Evolutionary conservation across 805 yeast species (phyloP).

Genomic region (Cyberlindnera japonica): DNA sequence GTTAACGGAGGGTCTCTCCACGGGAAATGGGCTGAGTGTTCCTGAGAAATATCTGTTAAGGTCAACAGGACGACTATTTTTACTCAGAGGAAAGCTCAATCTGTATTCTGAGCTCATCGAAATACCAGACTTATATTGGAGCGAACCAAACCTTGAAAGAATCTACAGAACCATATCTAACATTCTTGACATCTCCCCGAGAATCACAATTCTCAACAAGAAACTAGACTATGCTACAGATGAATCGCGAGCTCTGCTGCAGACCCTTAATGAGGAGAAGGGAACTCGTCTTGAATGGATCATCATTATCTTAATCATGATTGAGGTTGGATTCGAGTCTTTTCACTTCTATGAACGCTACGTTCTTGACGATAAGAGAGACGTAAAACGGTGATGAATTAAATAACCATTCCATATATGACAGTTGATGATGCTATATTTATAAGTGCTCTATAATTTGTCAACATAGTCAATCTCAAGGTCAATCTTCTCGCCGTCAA

Average conservation of each 20-base stretch:
- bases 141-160: conserved; percentile 79
- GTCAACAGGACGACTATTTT: conserved; percentile 69
- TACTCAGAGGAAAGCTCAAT: conserved; percentile 78
- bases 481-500: conserved; percentile 22
- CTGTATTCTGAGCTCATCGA: conserved; percentile 85
- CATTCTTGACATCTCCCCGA: conserved; percentile 68
- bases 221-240: conserved; percentile 90
- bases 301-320: conserved; percentile 74
- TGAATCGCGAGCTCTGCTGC: conserved; percentile 73
- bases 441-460: conserved; percentile 5
- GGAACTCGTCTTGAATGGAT: conserved; percentile 83
- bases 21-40: conserved; percentile 51
- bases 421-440: not conserved
- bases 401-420: not conserved
- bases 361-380: conserved; percentile 17
- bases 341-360: conserved; percentile 67
- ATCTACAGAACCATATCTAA: conserved; percentile 70
- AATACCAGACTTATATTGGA: conserved; percentile 92
- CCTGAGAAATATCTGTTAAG: conserved; percentile 59
- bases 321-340: conserved; percentile 81
- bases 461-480: conserved; percentile 26
- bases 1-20: conserved; percentile 62
- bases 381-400: no score
- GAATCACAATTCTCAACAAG: conserved; percentile 76
- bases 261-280: conserved; percentile 71